Conservation (phyloP, 2,329 filamentous ascomycete species). For the Seiridium unicorne region DNA sequence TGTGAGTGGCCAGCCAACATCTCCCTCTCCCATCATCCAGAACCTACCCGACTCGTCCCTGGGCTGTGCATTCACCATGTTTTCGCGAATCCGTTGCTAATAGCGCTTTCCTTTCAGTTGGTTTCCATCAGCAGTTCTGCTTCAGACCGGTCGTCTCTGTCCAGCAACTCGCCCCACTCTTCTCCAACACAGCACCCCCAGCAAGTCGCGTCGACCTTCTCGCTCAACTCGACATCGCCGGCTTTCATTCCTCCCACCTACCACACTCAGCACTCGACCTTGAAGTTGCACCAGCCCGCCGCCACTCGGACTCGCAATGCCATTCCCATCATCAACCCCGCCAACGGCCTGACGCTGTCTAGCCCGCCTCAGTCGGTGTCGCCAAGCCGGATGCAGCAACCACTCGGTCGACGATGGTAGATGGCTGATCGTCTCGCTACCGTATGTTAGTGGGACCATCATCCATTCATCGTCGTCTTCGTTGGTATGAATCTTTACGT, state of each 20-base stretch:
- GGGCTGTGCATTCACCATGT: background rate
- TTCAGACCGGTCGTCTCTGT: slow-evolving; percentile 91
- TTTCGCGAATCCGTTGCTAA: background rate
- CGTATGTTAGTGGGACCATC: slow-evolving; percentile 29
- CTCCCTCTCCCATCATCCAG: background rate
- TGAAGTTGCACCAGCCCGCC: slow-evolving; percentile 89
- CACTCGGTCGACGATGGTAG: slow-evolving; percentile 55
- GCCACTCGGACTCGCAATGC: slow-evolving; percentile 89
- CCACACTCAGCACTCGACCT: slow-evolving; percentile 61
- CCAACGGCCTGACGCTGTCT: slow-evolving; percentile 81
- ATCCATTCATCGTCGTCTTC: slow-evolving; percentile 32
- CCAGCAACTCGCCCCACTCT: slow-evolving; percentile 88
- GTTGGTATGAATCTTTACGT: slow-evolving; percentile 24
- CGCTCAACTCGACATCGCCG: slow-evolving; percentile 66
- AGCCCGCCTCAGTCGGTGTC: slow-evolving; percentile 78
- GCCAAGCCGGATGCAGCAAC: slow-evolving; percentile 59
- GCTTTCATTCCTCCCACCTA: slow-evolving; percentile 64
- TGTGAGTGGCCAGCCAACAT: slow-evolving; percentile 56
- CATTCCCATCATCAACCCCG: slow-evolving; percentile 96
- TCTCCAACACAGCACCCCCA: slow-evolving; percentile 88
- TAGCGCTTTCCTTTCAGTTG: slow-evolving; percentile 56
- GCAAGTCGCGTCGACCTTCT: slow-evolving; percentile 75
- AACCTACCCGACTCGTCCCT: background rate
- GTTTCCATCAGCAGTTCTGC: slow-evolving; percentile 86
- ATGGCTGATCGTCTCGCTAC: slow-evolving; percentile 29